Evolutionary conservation across 495 filamentous ascomycete genomes (phyloP), one percentile per base, ranked within the genome.

Genomic region (Recurvomyces mirabilis): DNA sequence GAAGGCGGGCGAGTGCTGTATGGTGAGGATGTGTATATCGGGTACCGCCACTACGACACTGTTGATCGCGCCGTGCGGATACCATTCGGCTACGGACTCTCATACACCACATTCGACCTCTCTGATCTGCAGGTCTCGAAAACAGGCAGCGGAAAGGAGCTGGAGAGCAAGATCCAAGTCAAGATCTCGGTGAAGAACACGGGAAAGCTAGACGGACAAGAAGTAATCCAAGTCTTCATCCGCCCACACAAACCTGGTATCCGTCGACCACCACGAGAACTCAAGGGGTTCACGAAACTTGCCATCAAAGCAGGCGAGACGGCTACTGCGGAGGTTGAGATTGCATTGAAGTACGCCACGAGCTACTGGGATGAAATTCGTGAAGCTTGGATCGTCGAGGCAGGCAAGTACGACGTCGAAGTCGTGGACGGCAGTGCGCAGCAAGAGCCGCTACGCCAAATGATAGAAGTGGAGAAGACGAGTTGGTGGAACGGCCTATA

Each of bases 31-130:
- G 64, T 93, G 37, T 89, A 81, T 59, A 78, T 93, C 41, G 84
- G 85, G 2, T 93, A 93, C 60, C 68, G 82, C 2, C 82, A 82
- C 64, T 93, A 86, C 65, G 85, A 93, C 58, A 75, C 77, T 34
- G 60, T 71, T n/a, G 64, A 73, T 11, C 65, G 81, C 24, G 61
- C 66, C 1, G 78, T 83, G 0, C 69, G 81, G 0, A 91, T 91
- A 64, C 68, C 79, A 35, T 93, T 93, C 55, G 85, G 86, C 33
- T 78, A 89, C 58, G 86, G 86, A 17, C 73, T 93, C 9, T 54
- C 60, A n/a, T 84, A 84, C 57, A 77, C 75, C 24, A 71, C 63
- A 0, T 84, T 82, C 53, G 52, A 60, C 21, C 78, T 82, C 40
- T 62, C 65, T 0, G 46, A 66, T 21, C 58, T 81, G 5, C 58